A percentile compares a stretch with the other conserved stretches of the same genome.
These are phyloP conservation scores for Prunus mongolica DNA, from an alignment of 306 rosid genomes.

Conservation along the genomic window DNA sequence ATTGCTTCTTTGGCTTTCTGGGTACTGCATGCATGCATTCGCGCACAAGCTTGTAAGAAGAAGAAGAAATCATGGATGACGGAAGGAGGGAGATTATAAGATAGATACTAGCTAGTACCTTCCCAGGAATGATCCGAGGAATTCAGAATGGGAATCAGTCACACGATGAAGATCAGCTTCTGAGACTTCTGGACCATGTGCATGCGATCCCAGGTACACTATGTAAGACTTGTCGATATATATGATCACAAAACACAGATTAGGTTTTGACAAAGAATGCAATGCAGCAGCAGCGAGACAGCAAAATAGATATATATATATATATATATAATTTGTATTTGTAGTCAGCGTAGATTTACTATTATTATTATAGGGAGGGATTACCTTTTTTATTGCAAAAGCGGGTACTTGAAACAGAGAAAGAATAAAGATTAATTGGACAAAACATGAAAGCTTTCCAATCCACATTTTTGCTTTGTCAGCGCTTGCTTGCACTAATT, in stretches of 20 bases:
- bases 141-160: slow-evolving; percentile 44
- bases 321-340: no score
- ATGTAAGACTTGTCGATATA: slow-evolving; percentile 40
- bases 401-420: slow-evolving; percentile 46
- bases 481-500: not conserved
- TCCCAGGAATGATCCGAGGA: slow-evolving; percentile 46
- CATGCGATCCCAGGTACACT: slow-evolving; percentile 75
- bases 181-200: slow-evolving; percentile 44
- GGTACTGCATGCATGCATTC: slow-evolving; percentile 18
- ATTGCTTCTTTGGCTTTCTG: slow-evolving; percentile 55
- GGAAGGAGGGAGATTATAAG: not conserved
- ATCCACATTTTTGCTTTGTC: slow-evolving; percentile 36
- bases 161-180: slow-evolving; percentile 44
- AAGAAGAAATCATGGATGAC: not conserved
- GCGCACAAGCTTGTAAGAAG: no score
- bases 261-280: no score
- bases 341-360: no score
- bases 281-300: no score
- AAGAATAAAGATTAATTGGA: slow-evolving; percentile 24
- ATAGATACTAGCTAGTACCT: slow-evolving; percentile 20
- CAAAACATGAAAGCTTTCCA: slow-evolving; percentile 23
- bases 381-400: slow-evolving; percentile 50
- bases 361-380: no score
- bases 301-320: no score
- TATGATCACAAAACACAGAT: no score